A percentile compares a stretch with the other conserved stretches of the same genome.
Conservation (phyloP, 2,329 filamentous ascomycete genomes). For the Myriosclerotinia curreyana region DNA sequence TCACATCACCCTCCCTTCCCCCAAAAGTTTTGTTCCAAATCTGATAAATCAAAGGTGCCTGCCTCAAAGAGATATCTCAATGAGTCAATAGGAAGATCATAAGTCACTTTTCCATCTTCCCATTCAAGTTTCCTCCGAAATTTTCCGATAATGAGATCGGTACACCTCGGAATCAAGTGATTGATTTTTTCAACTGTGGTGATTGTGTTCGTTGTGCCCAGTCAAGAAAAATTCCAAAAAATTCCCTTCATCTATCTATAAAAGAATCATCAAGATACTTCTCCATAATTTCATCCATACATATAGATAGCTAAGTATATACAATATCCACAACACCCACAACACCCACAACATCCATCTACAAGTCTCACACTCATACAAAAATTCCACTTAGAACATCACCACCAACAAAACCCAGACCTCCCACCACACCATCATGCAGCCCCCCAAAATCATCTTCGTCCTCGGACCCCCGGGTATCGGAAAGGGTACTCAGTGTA, state of each 20-base stretch:
- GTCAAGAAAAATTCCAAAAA: no score
- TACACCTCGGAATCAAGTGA: background rate
- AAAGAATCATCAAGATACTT: no score
- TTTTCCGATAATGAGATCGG: background rate
- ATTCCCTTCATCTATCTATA: no score
- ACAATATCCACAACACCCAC: background rate
- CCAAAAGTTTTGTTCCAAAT: no score
- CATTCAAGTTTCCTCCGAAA: background rate
- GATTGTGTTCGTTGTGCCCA: no score
- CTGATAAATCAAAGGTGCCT: no score
- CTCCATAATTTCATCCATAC: no score
- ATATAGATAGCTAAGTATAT: no score
- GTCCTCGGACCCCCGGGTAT: conserved; percentile 5
- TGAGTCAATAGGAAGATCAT: no score
- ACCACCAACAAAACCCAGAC: background rate
- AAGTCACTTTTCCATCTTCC: background rate
- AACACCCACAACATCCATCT: background rate
- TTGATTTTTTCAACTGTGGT: background rate
- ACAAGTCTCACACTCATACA: no score
- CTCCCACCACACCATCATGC: background rate
- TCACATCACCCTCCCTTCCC: no score
- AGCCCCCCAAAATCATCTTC: background rate
- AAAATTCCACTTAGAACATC: background rate
- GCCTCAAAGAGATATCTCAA: no score
- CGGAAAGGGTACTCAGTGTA: conserved; percentile 16